These are phyloP conservation scores for Penicillium sp. DNA, from an alignment of 2,329 filamentous ascomycete genomes.

Conservation along the genomic window DNA sequence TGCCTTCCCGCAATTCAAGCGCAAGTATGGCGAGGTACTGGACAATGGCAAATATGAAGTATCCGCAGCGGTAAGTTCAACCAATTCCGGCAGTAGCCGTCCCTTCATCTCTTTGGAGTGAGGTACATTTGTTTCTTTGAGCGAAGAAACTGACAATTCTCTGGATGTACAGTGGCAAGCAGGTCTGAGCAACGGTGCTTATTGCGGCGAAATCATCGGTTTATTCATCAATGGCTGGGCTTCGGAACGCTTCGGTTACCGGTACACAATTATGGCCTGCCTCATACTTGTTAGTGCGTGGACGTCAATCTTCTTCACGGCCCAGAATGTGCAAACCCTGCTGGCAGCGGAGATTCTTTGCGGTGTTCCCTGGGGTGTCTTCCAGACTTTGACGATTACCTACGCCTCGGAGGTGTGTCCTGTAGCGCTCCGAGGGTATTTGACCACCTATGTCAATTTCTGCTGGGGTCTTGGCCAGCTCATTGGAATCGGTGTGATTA, in stretches of 20 bases:
- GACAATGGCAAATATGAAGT: slow-evolving; percentile 40
- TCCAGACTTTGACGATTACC: slow-evolving; percentile 49
- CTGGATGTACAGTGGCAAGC: slow-evolving; percentile 43
- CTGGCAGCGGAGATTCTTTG: slow-evolving; percentile 53
- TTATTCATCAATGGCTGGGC: slow-evolving; percentile 52
- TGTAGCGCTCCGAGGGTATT: slow-evolving; percentile 44
- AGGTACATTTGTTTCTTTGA: not conserved
- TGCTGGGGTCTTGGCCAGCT: slow-evolving; percentile 51
- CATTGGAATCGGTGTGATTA: slow-evolving; percentile 52
- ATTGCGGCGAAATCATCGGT: slow-evolving; percentile 50
- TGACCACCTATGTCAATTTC: slow-evolving; percentile 49
- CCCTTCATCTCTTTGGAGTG: not conserved
- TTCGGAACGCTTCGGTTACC: slow-evolving; percentile 53
- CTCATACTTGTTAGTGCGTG: slow-evolving; percentile 47
- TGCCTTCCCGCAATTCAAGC: slow-evolving; percentile 43
- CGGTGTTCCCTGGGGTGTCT: slow-evolving; percentile 53
- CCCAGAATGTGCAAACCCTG: slow-evolving; percentile 47
- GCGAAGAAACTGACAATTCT: slow-evolving; percentile 13
- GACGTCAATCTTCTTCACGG: slow-evolving; percentile 53
- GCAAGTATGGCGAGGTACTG: slow-evolving; percentile 40
- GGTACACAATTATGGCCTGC: slow-evolving; percentile 51
- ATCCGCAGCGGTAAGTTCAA: slow-evolving; percentile 36
- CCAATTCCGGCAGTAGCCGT: not conserved
- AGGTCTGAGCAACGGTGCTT: slow-evolving; percentile 45
- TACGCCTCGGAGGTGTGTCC: slow-evolving; percentile 51